Evolutionary conservation across 495 filamentous ascomycete genomes (phyloP), one percentile per base, ranked within the genome.

Genomic region (Neurospora hispaniola): DNA sequence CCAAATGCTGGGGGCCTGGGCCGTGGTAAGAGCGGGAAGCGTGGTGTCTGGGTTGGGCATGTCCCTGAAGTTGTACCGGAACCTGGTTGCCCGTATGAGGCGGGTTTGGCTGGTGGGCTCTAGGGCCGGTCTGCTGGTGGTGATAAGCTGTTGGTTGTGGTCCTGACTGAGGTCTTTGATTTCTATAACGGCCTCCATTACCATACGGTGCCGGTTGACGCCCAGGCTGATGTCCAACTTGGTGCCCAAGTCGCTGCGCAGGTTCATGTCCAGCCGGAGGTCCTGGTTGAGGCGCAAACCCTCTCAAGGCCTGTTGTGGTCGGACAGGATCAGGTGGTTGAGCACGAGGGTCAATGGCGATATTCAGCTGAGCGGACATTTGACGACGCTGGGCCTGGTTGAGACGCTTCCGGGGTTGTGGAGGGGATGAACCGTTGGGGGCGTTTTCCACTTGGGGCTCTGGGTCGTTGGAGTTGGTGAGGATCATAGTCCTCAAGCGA

Each of bases 341-440:
- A 16, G 79, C 78, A 70, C 83, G 80, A 16, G 80, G 69, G 71
- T 88, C 85, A 54, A 86, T 81, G 14, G 86, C 82, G 69, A 88
- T 85, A 5, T 85, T 83, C 9, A 87, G 70, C 69, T 87, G 83
- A 42, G 86, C 80, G 23, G 83, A 85, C 84, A 85, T 85, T 76
- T 86, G 85, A 68, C 87, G 85, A 69, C 87, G 81, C 72, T 88
- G 83, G 6, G 86, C 85, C 71, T 89, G 87, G 73, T 88, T 89
- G 10, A 80, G 84, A 70, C 86, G 84, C 78, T 84, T 88, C 70
- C 78, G 81, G 41, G 75, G n/a, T 35, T 66, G 54, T 35, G 54
- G 27, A 35, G 54, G 54, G 54, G 54, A 66, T 66, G 54, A 66
- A 66, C 54, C 14, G 23, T 1, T 62, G 23, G 12, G 23, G 54